Percentiles rank a stretch among this genome's conserved stretches.
phyloP scores from a whole-genome alignment of 768 basidiomycete genomes.

The Leccinum disarticulatum region DNA sequence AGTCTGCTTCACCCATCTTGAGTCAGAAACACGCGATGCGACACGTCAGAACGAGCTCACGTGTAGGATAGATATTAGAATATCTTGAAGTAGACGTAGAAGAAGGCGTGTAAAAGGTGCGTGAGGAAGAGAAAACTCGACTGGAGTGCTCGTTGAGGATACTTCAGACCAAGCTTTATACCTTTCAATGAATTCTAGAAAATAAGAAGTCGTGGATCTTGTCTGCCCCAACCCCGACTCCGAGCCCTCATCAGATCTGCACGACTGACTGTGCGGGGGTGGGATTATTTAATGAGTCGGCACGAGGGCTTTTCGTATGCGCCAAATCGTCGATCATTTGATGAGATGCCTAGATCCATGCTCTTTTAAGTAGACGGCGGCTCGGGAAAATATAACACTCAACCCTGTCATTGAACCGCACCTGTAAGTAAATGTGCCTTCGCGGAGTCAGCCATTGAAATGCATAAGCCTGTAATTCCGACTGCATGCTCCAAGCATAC shows the following conservation, averaged over 20 bases:
- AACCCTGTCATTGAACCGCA: slow-evolving; percentile 18
- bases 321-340: slow-evolving; percentile 24
- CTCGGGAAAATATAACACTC: slow-evolving; percentile 18
- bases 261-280: slow-evolving; percentile 11
- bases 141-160: slow-evolving; percentile 12
- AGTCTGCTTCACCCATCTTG: slow-evolving; percentile 6
- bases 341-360: slow-evolving; percentile 22
- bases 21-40: slow-evolving; percentile 13
- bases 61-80: slow-evolving; percentile 26
- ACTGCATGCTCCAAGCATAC: slow-evolving; percentile 13
- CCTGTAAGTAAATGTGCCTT: slow-evolving; percentile 12
- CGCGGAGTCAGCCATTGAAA: slow-evolving; percentile 24
- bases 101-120: not conserved
- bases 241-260: slow-evolving; percentile 11
- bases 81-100: slow-evolving; percentile 6
- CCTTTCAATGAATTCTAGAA: slow-evolving; percentile 5
- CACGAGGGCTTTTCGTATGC: slow-evolving; percentile 12
- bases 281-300: slow-evolving; percentile 14
- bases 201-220: slow-evolving; percentile 11
- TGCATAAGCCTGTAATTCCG: slow-evolving; percentile 10
- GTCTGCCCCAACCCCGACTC: slow-evolving; percentile 8
- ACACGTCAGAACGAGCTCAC: slow-evolving; percentile 11
- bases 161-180: slow-evolving; percentile 24
- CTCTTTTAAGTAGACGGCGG: slow-evolving; percentile 9
- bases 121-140: slow-evolving; percentile 4